phyloP scores from a whole-genome alignment of 2,329 filamentous ascomycete genomes.

The Teratosphaeria viscida region DNA sequence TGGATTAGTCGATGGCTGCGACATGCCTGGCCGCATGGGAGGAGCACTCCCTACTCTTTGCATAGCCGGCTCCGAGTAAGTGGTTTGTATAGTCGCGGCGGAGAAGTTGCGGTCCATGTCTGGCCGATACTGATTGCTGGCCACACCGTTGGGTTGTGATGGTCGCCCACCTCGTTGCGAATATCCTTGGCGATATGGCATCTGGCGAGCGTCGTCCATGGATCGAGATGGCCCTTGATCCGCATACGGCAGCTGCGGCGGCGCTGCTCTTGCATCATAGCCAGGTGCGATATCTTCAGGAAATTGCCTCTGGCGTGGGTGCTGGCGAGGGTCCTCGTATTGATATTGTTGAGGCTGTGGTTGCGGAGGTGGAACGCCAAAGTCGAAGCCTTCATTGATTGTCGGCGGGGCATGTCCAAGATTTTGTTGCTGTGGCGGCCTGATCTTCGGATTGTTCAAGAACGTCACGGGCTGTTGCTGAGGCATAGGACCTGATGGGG shows the following conservation, averaged over 20 bases:
- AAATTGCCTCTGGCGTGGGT: neutral
- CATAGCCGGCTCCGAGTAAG: conserved; percentile 17
- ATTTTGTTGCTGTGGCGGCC: conserved; percentile 1
- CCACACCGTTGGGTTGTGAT: conserved; percentile 5
- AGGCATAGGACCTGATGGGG: conserved; percentile 3
- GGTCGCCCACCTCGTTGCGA: conserved; percentile 13
- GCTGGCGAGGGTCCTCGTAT: conserved; percentile 1
- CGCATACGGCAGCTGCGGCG: conserved; percentile 15
- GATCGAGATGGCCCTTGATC: conserved; percentile 14
- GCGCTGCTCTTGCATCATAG: conserved; percentile 11
- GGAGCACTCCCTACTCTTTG: conserved; percentile 11
- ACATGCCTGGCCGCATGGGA: conserved; percentile 10
- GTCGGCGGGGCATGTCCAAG: neutral
- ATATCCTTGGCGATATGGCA: conserved; percentile 17
- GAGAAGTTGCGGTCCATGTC: neutral
- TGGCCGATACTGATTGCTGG: conserved; percentile 1
- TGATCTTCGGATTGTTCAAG: neutral
- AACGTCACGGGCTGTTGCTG: neutral
- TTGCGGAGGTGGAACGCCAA: conserved; percentile 7
- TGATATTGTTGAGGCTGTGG: conserved; percentile 1
- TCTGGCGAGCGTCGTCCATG: conserved; percentile 18
- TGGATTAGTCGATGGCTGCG: conserved; percentile 20
- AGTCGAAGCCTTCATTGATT: conserved; percentile 7
- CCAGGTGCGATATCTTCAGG: neutral
- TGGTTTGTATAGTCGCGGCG: conserved; percentile 9